Base-by-base conservation (phyloP, 2,329 filamentous ascomycete species). In the Cladosporium sp. region DNA sequence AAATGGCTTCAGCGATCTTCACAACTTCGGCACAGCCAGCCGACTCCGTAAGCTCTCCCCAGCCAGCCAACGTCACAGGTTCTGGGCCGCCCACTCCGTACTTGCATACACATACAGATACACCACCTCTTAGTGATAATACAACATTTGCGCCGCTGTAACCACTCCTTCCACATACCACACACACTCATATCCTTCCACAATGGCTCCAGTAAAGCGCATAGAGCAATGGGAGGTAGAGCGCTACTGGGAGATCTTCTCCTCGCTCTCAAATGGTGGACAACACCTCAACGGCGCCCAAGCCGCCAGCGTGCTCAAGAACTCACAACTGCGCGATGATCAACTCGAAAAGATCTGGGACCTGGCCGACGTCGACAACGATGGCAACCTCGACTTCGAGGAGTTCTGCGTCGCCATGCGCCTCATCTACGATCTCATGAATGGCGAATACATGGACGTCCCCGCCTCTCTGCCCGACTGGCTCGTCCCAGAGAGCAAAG, bases 341-440 rank as follows among this genome's bases (percentile, higher is more conserved):
- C 93, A 99, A 77, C 86, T 99, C n/a, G 94, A 97, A 77, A 84
- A 87, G 67, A 90, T 99, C 62, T 99, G 94, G 94, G 94, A 99
- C 70, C 82, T 99, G 62, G 91, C 94, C 58, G 94, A 99, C 73
- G 91, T 99, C 61, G 94, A 99, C 75, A 92, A 92, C 67, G 94
- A 99, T 78, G 94, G 94, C 62, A 95, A 95, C 75, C 81, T 99
- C 56, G 94, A 99, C 76, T 99, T 99, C 78, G 94, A 99, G 77
- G 94, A 99, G 80, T 99, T 99, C 74, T 99, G 94, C 74, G 94
- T 99, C 58, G 94, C 92, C 37, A 99, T 99, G 94, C 85, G 94
- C 70, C 79, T 99, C 69, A 97, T 97, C 68, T 99, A 97, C 74
- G 94, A 99, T 73, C 79, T 97, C 64, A 86, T 99, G 66, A 99